Evolutionary conservation across 345 rosid species (phyloP).

Genomic region (Syzygium grande): DNA sequence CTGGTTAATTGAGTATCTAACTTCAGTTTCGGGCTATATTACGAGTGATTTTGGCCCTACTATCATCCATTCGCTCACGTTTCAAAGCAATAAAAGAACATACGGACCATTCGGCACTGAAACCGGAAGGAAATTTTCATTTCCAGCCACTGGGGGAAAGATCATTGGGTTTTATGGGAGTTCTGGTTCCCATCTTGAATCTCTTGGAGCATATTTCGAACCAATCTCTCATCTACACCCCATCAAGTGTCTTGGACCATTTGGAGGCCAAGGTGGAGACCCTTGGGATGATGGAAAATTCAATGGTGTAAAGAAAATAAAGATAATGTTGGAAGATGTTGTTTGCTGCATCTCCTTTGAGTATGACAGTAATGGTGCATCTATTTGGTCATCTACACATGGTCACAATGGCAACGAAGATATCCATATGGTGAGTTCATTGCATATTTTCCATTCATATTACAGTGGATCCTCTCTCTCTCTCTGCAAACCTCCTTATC

Average conservation of each 20-base stretch:
- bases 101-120: background rate
- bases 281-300: background rate
- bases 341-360: background rate
- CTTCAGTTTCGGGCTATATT: background rate
- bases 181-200: background rate
- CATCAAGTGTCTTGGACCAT: background rate
- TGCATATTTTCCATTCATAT: background rate
- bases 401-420: background rate
- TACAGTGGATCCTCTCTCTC: background rate
- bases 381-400: background rate
- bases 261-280: conserved; percentile 1
- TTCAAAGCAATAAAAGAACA: background rate
- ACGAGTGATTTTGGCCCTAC: background rate
- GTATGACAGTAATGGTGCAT: background rate
- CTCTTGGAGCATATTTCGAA: background rate
- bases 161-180: conserved; percentile 1
- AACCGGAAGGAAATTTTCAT: background rate
- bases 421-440: background rate
- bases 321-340: background rate
- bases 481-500: background rate
- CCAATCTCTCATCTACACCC: conserved; percentile 1
- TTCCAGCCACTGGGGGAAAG: background rate
- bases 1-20: background rate
- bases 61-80: background rate
- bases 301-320: background rate